Base-by-base conservation (phyloP, 495 filamentous ascomycete genomes). In the Lepraria neglecta region DNA sequence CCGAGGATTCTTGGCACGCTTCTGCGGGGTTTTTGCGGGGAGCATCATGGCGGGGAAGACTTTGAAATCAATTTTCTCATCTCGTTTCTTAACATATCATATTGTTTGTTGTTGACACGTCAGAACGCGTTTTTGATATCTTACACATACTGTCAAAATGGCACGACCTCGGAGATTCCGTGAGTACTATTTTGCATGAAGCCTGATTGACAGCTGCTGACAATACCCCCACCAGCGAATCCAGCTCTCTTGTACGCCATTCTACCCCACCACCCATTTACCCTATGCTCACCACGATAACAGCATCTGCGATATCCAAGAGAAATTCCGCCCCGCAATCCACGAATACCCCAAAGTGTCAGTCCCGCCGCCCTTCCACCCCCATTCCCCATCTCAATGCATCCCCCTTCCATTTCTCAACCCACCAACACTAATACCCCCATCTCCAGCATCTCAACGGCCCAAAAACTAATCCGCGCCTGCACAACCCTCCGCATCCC, bases 281-380 rank as follows among this genome's bases (percentile, higher is more conserved):
- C 51, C 40, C 54, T 19, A 51, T 17, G 44, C 56, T 63, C n/a
- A 58, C n/a, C n/a, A 27, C 31, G 2, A 21, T 12, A 21, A 3
- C 67, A 97, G 92, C 66, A 81, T 98, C 68, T 98, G 94, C 77
- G 94, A 98, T 68, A 81, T 97, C 65, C 94, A 98, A 79, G 92
- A 96, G 64, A 92, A 88, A 71, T 98, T 98, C 77, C 82, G 90
- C 47, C 73, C 77, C 5, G 83, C 83, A 45, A 95, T 98, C 70
- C 81, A 84, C 72, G 85, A 95, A 71, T 96, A 90, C 68, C 77
- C 88, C 51, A 89, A 87, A 68, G 77, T 96, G 87, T 90, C 78
- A 53, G 73, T 54, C n/a, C 40, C 21, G 17, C 33, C 24, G 24
- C 24, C 2, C 24, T 24, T 24, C 24, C 2, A 24, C 24, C 24